Evolutionary conservation across 225 moss, liverwort and hornwort genomes (phyloP).

Genomic region (Sphagnum tenellum): DNA sequence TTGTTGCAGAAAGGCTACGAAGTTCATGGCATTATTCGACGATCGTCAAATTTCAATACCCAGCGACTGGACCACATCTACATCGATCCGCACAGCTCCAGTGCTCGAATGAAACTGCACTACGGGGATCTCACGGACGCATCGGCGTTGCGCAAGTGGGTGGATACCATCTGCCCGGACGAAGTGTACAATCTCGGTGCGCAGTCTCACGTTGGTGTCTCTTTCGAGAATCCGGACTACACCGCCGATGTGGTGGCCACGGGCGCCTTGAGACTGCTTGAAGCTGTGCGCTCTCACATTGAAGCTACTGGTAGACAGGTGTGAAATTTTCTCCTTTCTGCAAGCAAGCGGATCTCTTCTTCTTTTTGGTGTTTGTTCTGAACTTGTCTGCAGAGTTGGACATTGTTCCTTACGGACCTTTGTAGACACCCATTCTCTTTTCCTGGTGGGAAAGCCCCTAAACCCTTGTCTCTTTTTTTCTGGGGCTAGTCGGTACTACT

Average conservation of each 20-base stretch:
- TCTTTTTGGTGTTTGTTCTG: too few species aligned
- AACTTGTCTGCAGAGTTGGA: too few species aligned
- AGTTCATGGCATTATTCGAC: slow-evolving; percentile 47
- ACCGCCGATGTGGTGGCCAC: slow-evolving; percentile 87
- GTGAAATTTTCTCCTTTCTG: not conserved
- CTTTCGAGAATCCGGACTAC: slow-evolving; percentile 89
- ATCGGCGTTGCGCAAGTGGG: slow-evolving; percentile 79
- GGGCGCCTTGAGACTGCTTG: slow-evolving; percentile 70
- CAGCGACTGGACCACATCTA: slow-evolving; percentile 96
- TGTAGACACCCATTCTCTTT: too few species aligned
- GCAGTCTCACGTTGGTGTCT: slow-evolving; percentile 90
- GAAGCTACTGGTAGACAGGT: slow-evolving; percentile 61
- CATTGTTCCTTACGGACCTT: too few species aligned
- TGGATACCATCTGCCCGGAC: slow-evolving; percentile 76
- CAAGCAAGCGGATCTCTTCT: too few species aligned
- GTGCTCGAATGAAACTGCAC: slow-evolving; percentile 81
- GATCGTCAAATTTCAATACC: slow-evolving; percentile 58
- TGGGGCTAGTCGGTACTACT: too few species aligned
- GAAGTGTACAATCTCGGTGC: slow-evolving; percentile 94
- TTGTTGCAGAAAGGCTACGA: slow-evolving; percentile 37
- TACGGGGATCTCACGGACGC: slow-evolving; percentile 90
- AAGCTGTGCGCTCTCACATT: slow-evolving; percentile 79
- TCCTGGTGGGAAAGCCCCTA: too few species aligned
- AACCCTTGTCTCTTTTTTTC: too few species aligned
- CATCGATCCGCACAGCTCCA: slow-evolving; percentile 79